These are phyloP conservation scores for Lentinula boryana DNA, from an alignment of 768 basidiomycete genomes.

Conservation along the genomic window DNA sequence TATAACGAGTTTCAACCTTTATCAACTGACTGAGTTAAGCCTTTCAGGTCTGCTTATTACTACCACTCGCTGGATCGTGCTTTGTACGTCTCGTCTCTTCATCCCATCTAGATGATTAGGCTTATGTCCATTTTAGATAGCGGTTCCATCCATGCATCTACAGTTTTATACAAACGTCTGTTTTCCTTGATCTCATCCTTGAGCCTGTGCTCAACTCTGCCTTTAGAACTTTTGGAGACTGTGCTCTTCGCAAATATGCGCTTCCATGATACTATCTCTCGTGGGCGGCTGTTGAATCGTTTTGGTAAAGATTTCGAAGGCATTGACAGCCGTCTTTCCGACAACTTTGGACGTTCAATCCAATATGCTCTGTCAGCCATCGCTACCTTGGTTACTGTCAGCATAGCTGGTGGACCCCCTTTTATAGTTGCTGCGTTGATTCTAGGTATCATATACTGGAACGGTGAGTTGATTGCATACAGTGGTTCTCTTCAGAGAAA, in stretches of 20 bases:
- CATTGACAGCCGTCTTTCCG: slow-evolving; percentile 76
- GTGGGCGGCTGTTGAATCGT: slow-evolving; percentile 77
- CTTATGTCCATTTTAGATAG: slow-evolving; percentile 33
- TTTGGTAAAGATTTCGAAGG: slow-evolving; percentile 91
- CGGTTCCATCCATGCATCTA: slow-evolving; percentile 81
- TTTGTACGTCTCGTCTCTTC: slow-evolving; percentile 45
- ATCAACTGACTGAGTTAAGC: not conserved
- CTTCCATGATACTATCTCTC: slow-evolving; percentile 89
- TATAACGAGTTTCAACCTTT: not conserved
- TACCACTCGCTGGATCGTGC: slow-evolving; percentile 62
- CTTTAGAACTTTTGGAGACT: slow-evolving; percentile 57
- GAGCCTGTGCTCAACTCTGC: not conserved
- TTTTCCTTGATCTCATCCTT: not conserved
- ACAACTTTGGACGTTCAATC: slow-evolving; percentile 79
- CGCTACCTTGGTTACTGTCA: slow-evolving; percentile 71
- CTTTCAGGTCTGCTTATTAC: slow-evolving; percentile 35
- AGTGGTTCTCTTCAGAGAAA: not conserved
- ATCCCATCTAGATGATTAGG: not conserved
- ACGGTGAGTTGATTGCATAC: slow-evolving; percentile 36
- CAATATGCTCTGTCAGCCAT: slow-evolving; percentile 63
- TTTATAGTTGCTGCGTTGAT: slow-evolving; percentile 59
- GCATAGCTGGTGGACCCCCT: slow-evolving; percentile 70
- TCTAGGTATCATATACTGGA: slow-evolving; percentile 63
- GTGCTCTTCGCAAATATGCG: slow-evolving; percentile 86
- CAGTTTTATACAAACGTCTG: slow-evolving; percentile 65